These are phyloP conservation scores for Marchantia polymorpha DNA, from an alignment of 225 moss, liverwort and hornwort species.

Conservation along the genomic window DNA sequence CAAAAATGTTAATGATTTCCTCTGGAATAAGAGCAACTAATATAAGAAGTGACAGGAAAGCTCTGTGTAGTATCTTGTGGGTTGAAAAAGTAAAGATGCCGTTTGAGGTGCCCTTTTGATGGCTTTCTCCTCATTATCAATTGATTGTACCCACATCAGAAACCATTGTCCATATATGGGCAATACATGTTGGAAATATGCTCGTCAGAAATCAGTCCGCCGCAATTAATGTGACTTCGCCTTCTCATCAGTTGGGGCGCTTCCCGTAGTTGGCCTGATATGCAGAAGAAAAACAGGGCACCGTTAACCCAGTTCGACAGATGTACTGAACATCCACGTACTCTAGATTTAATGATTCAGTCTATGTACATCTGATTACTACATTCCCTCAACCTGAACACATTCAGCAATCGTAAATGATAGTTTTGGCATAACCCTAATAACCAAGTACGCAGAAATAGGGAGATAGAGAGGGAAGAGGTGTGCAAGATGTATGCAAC, in stretches of 20 bases:
- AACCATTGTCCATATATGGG: constrained; percentile 24
- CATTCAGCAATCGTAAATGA: too few species aligned
- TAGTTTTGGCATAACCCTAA: too few species aligned
- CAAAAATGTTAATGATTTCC: constrained; percentile 43
- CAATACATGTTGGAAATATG: constrained; percentile 4
- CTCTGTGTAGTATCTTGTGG: constrained; percentile 16
- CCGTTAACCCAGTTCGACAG: too few species aligned
- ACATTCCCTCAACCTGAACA: too few species aligned
- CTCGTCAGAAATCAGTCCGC: background rate
- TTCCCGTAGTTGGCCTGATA: constrained; percentile 46
- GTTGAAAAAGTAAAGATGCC: constrained; percentile 27
- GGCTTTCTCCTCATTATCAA: constrained; percentile 24
- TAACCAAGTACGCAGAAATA: too few species aligned
- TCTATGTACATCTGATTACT: too few species aligned
- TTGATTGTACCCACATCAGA: constrained; percentile 26
- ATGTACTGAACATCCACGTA: too few species aligned
- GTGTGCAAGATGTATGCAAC: constrained; percentile 9
- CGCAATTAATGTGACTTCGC: constrained; percentile 21
- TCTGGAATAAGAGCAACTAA: constrained; percentile 15
- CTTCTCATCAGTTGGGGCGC: constrained; percentile 36
- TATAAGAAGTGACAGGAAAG: constrained; percentile 14
- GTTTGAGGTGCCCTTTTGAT: constrained; percentile 21
- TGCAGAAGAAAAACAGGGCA: background rate
- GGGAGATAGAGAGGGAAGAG: background rate
- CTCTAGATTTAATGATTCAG: too few species aligned